Base-by-base conservation (phyloP, 1,139 yeast species). In the Zygoascus sp. region DNA sequence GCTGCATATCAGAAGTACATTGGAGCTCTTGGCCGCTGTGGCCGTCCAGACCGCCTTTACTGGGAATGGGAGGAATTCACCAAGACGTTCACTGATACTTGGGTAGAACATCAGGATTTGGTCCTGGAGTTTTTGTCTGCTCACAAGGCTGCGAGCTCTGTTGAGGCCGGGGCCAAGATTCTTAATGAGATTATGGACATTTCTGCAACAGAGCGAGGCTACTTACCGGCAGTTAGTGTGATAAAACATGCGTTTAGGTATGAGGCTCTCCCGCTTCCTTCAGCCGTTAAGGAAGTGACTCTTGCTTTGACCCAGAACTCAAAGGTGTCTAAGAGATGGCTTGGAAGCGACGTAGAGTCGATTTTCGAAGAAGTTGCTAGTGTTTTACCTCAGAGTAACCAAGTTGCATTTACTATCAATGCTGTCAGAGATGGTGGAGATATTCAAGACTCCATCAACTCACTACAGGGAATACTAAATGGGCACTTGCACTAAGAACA, bases 1-100 rank as follows among this genome's bases (percentile, higher is more conserved):
- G 37, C 37, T 4, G 53, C 53, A 32, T 59, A 54, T 42, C 49
- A 50, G 23, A 54, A 57, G 42, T 62, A 61, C 47, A 45, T 62
- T 15, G 50, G 56, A n/a, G 64, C 66, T 5, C 52, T 60, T 38
- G 63, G 62, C n/a, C 48, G 66, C 21, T 59, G 61, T 44, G 50
- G 51, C 16, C 44, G 56, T 16, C 36, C 57, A 2, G 61, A 55
- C 34, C 40, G 55, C 21, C 48, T 62, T 19, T 22, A 50, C 20
- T 46, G 49, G 36, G 66, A 62, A 40, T 59, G 63, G 62, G 43
- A 45, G 11, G 46, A 48, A 23, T 41, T 53, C 15, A 39, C 32
- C n/a, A 23, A 32, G 15, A 13, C 16, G 5, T 38, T 34, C 11
- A n/a, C 23, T 11, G 35, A 34, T 10, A 41, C 46, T 19, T 52